A percentile compares a stretch with the other conserved stretches of the same genome.
phyloP scores from a whole-genome alignment of 2,329 filamentous ascomycete genomes.

The Neonectria sp. region DNA sequence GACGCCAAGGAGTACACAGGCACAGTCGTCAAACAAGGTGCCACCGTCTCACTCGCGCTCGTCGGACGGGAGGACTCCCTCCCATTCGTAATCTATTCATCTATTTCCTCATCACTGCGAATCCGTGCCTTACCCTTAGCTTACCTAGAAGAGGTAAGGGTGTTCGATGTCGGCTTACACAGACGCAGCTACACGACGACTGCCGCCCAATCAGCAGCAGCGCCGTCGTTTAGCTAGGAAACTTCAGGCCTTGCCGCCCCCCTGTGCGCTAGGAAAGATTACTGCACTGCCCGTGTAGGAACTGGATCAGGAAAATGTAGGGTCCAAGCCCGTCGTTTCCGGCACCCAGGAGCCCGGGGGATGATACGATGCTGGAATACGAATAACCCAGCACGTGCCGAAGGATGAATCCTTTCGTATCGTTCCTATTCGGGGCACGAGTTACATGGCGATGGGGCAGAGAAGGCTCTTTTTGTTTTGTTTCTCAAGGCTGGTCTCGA shows the following conservation, averaged over 20 bases:
- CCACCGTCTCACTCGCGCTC: not conserved
- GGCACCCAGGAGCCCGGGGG: not conserved
- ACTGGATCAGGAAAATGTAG: too few relatives aligned
- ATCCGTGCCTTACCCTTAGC: not conserved
- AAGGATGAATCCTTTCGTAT: not conserved
- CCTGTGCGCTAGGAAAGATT: not conserved
- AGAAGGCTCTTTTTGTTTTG: too few relatives aligned
- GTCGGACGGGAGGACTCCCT: not conserved
- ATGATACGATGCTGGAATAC: not conserved
- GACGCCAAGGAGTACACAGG: not conserved
- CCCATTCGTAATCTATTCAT: not conserved
- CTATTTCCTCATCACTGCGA: not conserved
- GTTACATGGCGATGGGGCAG: not conserved
- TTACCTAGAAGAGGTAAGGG: not conserved
- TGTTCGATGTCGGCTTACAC: not conserved
- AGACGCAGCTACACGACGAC: not conserved
- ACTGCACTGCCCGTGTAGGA: not conserved
- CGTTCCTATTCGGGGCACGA: not conserved
- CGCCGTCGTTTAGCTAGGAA: not conserved
- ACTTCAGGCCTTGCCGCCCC: not conserved
- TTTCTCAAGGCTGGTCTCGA: not conserved
- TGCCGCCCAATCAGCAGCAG: not conserved
- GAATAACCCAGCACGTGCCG: not conserved
- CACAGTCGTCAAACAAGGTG: not conserved
- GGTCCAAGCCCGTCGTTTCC: not conserved